phyloP scores from a whole-genome alignment of 2,329 filamentous ascomycete species.

The Mollisia scopiformis region DNA sequence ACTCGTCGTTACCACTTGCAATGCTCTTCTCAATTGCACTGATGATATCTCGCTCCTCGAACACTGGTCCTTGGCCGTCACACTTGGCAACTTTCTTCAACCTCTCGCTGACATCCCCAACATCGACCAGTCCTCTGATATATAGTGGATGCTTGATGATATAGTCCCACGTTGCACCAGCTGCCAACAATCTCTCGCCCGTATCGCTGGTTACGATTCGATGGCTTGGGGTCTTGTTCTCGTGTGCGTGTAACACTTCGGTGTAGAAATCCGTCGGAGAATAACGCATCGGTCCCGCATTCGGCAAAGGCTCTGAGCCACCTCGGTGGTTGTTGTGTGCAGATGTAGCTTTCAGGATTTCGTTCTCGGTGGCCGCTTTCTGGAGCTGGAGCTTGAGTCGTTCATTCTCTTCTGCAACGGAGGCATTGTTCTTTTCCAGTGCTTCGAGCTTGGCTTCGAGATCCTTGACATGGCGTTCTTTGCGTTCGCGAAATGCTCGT shows the following conservation, averaged over 20 bases:
- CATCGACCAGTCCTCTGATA: constrained; percentile 76
- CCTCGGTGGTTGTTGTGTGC: constrained; percentile 45
- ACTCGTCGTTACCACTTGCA: constrained; percentile 76
- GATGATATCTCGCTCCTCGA: constrained; percentile 75
- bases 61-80: constrained; percentile 87
- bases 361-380: constrained; percentile 85
- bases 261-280: constrained; percentile 74
- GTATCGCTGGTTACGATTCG: constrained; percentile 67
- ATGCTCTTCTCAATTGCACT: constrained; percentile 79
- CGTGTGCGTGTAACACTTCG: constrained; percentile 62
- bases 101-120: constrained; percentile 77
- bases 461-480: constrained; percentile 92
- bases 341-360: constrained; percentile 84
- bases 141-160: constrained; percentile 82
- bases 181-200: constrained; percentile 72
- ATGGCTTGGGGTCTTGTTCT: constrained; percentile 66
- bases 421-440: constrained; percentile 74
- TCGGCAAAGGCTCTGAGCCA: constrained; percentile 39
- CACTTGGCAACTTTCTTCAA: constrained; percentile 77
- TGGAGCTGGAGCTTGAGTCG: constrained; percentile 82
- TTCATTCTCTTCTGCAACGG: constrained; percentile 81
- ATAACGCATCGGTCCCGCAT: constrained; percentile 69
- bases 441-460: constrained; percentile 82
- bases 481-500: constrained; percentile 93
- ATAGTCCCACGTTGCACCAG: constrained; percentile 84